These are phyloP conservation scores for Sphaerulina vaccinii DNA, from an alignment of 2,329 filamentous ascomycete genomes.

Conservation along the genomic window DNA sequence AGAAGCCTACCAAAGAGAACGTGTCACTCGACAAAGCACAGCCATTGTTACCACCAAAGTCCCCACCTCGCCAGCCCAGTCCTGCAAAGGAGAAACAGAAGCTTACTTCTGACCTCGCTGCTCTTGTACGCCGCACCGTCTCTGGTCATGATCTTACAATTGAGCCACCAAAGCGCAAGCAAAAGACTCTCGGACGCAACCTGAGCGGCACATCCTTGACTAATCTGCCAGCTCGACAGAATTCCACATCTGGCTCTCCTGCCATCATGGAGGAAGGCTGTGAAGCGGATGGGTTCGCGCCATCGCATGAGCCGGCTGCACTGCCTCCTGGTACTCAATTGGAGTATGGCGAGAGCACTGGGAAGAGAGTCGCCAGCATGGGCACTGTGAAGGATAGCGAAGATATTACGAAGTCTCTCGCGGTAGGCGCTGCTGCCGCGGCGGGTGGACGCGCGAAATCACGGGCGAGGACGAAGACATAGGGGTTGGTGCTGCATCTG, in stretches of 20 bases:
- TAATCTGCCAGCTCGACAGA: not conserved
- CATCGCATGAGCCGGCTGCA: slow-evolving; percentile 14
- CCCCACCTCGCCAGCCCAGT: slow-evolving; percentile 7
- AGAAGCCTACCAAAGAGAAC: not conserved
- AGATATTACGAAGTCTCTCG: slow-evolving; percentile 4
- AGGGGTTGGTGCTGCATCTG: not conserved
- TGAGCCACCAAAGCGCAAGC: slow-evolving; percentile 30
- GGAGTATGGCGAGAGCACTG: slow-evolving; percentile 36
- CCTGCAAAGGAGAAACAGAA: slow-evolving; percentile 18
- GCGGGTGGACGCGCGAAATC: slow-evolving; percentile 7
- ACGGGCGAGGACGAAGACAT: slow-evolving; percentile 12
- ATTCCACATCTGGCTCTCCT: slow-evolving; percentile 10
- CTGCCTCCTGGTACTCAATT: slow-evolving; percentile 37
- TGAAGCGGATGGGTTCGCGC: slow-evolving; percentile 25
- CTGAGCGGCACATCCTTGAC: slow-evolving; percentile 28
- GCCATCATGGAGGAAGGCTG: slow-evolving; percentile 18
- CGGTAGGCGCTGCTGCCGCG: slow-evolving; percentile 7
- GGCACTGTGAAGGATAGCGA: slow-evolving; percentile 35
- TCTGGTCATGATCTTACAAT: slow-evolving; percentile 15
- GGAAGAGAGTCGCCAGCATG: slow-evolving; percentile 31
- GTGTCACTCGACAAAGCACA: slow-evolving; percentile 12
- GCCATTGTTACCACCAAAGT: slow-evolving; percentile 4
- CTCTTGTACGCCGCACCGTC: slow-evolving; percentile 23
- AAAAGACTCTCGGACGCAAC: slow-evolving; percentile 34
- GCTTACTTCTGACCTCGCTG: slow-evolving; percentile 28